Evolutionary conservation across 1,139 yeast species (phyloP), one percentile per base, ranked within the genome.

Genomic region (Suhomyces wounanorum): DNA sequence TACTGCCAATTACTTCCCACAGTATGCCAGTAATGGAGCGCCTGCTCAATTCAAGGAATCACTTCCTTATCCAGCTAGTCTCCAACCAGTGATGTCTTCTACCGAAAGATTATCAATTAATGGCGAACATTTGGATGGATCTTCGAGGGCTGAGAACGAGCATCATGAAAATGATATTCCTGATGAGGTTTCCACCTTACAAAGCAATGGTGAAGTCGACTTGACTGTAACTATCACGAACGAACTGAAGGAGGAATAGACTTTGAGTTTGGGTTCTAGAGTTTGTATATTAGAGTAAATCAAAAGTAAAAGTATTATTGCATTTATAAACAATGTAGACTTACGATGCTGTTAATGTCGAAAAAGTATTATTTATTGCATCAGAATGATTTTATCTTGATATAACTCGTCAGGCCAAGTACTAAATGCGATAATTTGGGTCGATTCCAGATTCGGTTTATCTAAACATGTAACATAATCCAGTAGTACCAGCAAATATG

Each of bases 1-100:
- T 41, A 55, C 64, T 11, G 62, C 59, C 14, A 61, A 54, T 48
- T 61, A 59, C 46, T 61, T 57, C 48, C 60, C 62, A 3, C 67
- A 56, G 43, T 55, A 54, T 37, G 54, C 42, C 26, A 21, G 50
- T 45, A 44, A 36, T 18, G 52, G 43, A 8, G 52, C 43, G 14
- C 47, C 52, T 9, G 38, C 38, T 10, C 53, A 53, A 40, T 54
- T 46, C 43, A 40, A 40, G 17, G 61, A 58, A 8, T 14, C 44
- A 13, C 58, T 58, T 44, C 58, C 61, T 26, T 58, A 58, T 33
- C 61, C 60, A 8, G 53, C 59, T 3, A 53, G 45, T 21, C 48
- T 55, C 18, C 59, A 55, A 8, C 54, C 53, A 11, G 57, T 55
- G 18, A 40, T 51, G 9, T 47, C 55, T 3, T 53, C 59, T 9